Base-by-base conservation (phyloP, 1,284 basidiomycete species). In the Vanrija humicola region DNA sequence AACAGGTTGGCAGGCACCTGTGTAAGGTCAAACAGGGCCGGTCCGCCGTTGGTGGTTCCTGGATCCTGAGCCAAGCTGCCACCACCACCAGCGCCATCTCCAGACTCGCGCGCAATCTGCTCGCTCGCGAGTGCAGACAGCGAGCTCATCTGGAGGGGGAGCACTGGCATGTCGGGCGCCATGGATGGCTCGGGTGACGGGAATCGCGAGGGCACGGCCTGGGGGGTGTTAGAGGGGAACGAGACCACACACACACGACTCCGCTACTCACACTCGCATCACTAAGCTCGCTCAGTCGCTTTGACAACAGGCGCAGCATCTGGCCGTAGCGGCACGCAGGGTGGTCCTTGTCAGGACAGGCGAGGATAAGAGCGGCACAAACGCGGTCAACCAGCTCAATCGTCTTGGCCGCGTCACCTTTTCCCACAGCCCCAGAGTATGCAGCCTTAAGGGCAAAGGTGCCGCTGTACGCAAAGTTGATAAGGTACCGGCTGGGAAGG, bases 391-490 rank as follows among this genome's bases (percentile, higher is more conserved):
- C 69, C 15, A 72, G 46, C 25, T 72, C 70, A 25, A 65, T 64
- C 0, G 70, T 71, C 72, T 69, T 64, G 18, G 54, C 48, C 26
- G 65, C 59, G 43, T 73, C 72, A 23, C 60, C 58, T 25, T 62
- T 62, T 23, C 52, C 62, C 6, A 66, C 64, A 1, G 70, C 71
- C 18, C 71, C 72, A 23, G 67, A 69, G 55, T 74, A 73, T 15
- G 64, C 69, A 23, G 70, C 70, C 50, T 74, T 74, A 19, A 74
- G 58, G 12, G 72, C 67, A 54, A 74, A 74, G 3, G 72, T 72
- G 16, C 71, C 72, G 19, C 66, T 68, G 58, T 72, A 74, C 3
- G 70, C 70, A 59, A 74, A 73, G 50, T 74, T 74, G 62, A 70
- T 73, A 23, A 74, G 58, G 47, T 73, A 73, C 29, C 72, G 54